A percentile compares a stretch with the other conserved stretches of the same genome.
phyloP scores from a whole-genome alignment of 345 rosid species.

The Euphorbia tirucalli region DNA sequence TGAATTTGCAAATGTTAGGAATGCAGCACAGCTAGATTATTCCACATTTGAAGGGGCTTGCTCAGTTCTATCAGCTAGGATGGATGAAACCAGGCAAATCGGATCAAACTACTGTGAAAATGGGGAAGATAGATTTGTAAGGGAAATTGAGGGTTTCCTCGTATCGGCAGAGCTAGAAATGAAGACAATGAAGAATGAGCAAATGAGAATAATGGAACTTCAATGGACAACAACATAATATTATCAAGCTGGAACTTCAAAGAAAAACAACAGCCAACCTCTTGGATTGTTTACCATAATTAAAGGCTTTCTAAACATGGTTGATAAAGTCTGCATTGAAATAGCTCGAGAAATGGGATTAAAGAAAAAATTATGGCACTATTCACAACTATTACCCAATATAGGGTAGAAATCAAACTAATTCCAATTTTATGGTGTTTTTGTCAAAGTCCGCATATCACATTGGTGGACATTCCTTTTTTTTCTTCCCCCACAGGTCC shows the following conservation, averaged over 20 bases:
- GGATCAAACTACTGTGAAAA: conserved; percentile 32
- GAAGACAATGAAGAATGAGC: conserved; percentile 43
- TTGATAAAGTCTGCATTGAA: conserved; percentile 66
- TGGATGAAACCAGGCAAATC: conserved; percentile 40
- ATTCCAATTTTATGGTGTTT: too few relatives aligned
- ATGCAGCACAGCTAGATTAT: conserved; percentile 70
- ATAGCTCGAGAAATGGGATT: conserved; percentile 56
- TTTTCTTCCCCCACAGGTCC: too few relatives aligned
- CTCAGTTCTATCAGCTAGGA: conserved; percentile 42
- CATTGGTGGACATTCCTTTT: too few relatives aligned
- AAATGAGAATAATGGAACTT: conserved; percentile 51
- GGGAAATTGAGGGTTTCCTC: conserved; percentile 55
- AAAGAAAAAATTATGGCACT: too few relatives aligned
- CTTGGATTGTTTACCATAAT: conserved; percentile 65
- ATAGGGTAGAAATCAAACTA: too few relatives aligned
- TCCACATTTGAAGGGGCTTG: conserved; percentile 42
- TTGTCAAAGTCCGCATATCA: too few relatives aligned
- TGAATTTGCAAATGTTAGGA: conserved; percentile 74
- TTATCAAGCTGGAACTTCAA: conserved; percentile 63
- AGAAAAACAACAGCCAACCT: conserved; percentile 39
- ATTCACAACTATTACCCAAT: too few relatives aligned
- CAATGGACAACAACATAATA: conserved; percentile 74
- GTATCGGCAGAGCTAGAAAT: conserved; percentile 61
- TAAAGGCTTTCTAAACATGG: conserved; percentile 71
- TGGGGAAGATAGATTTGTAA: conserved; percentile 39